Evolutionary conservation across 257 asterid species (phyloP).

Genomic region (Perilla frutescens): DNA sequence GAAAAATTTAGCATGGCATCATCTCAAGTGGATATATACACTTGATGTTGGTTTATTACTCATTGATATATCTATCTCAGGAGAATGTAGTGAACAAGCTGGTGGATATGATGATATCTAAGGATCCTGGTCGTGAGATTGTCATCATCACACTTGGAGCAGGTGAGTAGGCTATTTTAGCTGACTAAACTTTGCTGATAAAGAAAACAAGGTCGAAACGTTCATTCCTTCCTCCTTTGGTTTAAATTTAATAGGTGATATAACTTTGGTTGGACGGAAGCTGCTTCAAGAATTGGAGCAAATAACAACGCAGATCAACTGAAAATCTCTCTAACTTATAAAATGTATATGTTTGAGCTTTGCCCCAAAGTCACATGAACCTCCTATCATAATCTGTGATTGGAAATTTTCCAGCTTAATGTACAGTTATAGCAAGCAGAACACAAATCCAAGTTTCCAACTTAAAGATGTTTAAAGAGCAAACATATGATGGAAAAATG

Average conservation of each 20-base stretch:
- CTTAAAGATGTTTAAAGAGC: neutral
- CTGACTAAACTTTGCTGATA: neutral
- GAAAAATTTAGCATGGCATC: too few relatives aligned
- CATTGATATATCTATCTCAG: constrained; percentile 17
- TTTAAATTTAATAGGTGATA: constrained; percentile 41
- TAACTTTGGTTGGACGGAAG: constrained; percentile 44
- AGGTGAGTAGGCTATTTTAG: constrained; percentile 28
- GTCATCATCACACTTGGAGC: constrained; percentile 50
- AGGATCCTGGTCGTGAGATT: constrained; percentile 33
- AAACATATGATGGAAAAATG: neutral
- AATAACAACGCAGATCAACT: neutral
- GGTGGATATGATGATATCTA: constrained; percentile 32
- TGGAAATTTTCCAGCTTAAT: too few relatives aligned
- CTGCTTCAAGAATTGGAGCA: constrained; percentile 36
- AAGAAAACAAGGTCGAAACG: neutral
- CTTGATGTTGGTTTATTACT: constrained; percentile 1
- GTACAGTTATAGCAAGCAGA: too few relatives aligned
- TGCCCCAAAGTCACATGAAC: too few relatives aligned
- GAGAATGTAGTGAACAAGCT: constrained; percentile 40
- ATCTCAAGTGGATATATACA: too few relatives aligned
- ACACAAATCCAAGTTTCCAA: too few relatives aligned
- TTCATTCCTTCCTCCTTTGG: constrained; percentile 4
- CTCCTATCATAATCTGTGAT: too few relatives aligned
- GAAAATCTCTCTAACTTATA: too few relatives aligned
- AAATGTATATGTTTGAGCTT: too few relatives aligned